These are phyloP conservation scores for Amoebophrya sp. DNA, from an alignment of 169 alveolate species.

Conservation along the genomic window DNA sequence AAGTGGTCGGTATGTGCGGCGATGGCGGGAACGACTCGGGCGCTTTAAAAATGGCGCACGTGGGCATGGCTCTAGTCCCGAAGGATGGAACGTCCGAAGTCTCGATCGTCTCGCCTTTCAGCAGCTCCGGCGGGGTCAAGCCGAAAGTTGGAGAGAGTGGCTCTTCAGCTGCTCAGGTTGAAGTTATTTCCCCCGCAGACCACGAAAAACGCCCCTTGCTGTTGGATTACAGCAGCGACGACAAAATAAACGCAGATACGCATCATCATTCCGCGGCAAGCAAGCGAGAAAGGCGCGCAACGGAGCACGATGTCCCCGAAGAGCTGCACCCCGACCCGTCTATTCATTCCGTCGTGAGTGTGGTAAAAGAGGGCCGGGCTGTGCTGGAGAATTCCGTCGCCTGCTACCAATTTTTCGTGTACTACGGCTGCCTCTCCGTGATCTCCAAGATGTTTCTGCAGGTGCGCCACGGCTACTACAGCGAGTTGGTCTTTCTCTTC, in stretches of 20 bases:
- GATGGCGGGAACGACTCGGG: constrained; percentile 85
- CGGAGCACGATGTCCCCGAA: too few species aligned
- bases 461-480: background rate
- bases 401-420: constrained; percentile 71
- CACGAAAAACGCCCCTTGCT: too few species aligned
- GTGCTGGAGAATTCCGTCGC: constrained; percentile 71
- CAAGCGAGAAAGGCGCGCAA: too few species aligned
- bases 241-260: too few species aligned
- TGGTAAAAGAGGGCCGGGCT: constrained; percentile 71
- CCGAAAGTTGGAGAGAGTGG: too few species aligned
- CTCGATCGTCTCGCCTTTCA: constrained; percentile 76
- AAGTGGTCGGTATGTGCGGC: constrained; percentile 74
- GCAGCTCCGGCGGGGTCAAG: background rate
- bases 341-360: background rate
- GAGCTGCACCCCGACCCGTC: background rate
- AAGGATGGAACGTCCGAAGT: constrained; percentile 69
- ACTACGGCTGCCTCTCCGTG: constrained; percentile 54
- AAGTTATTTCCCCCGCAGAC: too few species aligned
- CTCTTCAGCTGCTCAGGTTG: too few species aligned
- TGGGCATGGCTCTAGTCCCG: constrained; percentile 62
- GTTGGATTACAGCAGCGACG: too few species aligned
- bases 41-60: constrained; percentile 74
- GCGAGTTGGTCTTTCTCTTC: constrained; percentile 19
- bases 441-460: background rate
- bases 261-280: too few species aligned